Percentiles rank a stretch among this genome's conserved stretches.
phyloP scores from a whole-genome alignment of 306 rosid species.

The Malus sieversii region DNA sequence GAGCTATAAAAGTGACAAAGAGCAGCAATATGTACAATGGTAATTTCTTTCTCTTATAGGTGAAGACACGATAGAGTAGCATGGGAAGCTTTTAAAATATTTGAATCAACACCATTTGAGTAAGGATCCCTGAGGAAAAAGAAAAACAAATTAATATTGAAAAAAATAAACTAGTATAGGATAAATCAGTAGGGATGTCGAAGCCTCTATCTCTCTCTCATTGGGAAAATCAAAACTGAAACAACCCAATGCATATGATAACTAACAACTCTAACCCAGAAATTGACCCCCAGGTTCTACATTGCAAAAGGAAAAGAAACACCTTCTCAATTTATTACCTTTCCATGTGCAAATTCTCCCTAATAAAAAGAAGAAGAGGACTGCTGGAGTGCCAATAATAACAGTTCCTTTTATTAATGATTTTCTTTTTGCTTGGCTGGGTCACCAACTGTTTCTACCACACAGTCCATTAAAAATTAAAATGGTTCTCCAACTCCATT shows the following conservation, averaged over 20 bases:
- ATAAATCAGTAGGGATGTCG: background rate
- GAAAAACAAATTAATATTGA: background rate
- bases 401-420: too few species aligned
- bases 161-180: background rate
- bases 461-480: too few species aligned
- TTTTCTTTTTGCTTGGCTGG: background rate
- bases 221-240: background rate
- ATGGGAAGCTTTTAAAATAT: slow-evolving; percentile 58
- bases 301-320: too few species aligned
- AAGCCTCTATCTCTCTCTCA: background rate
- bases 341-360: too few species aligned
- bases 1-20: background rate
- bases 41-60: background rate
- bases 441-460: background rate
- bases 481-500: too few species aligned
- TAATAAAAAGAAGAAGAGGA: too few species aligned
- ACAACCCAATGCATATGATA: background rate
- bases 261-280: background rate
- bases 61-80: slow-evolving; percentile 31
- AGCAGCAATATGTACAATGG: background rate
- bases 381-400: too few species aligned
- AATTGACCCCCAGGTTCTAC: background rate
- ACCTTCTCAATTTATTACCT: background rate
- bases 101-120: slow-evolving; percentile 57
- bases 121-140: slow-evolving; percentile 72